Conservation (phyloP, 1,284 basidiomycete genomes). For the Abortiporus biennis region DNA sequence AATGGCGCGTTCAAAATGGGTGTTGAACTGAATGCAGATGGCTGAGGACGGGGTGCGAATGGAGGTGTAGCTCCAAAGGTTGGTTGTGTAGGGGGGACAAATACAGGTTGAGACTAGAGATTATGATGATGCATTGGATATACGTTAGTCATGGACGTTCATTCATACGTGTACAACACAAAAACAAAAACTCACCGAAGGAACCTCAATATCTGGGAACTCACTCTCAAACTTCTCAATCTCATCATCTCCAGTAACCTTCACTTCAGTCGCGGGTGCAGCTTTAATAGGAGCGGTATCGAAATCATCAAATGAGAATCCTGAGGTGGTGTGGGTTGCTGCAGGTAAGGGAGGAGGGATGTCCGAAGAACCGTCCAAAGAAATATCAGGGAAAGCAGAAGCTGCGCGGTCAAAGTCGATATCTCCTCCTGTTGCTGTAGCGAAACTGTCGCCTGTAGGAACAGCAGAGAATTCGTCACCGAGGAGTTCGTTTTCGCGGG, state of each 20-base stretch:
- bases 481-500: slow-evolving; percentile 29
- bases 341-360: slow-evolving; percentile 33
- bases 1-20: slow-evolving; percentile 67
- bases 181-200: slow-evolving; percentile 35
- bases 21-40: slow-evolving; percentile 60
- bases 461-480: slow-evolving; percentile 26
- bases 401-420: slow-evolving; percentile 76
- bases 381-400: slow-evolving; percentile 83
- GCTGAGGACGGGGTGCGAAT: slow-evolving; percentile 71
- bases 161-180: slow-evolving; percentile 4
- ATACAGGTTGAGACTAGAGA: slow-evolving; percentile 9
- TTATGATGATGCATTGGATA: neutral
- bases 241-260: slow-evolving; percentile 84
- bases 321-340: slow-evolving; percentile 22
- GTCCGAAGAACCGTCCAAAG: slow-evolving; percentile 58
- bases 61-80: slow-evolving; percentile 44
- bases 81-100: slow-evolving; percentile 22
- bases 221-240: slow-evolving; percentile 87
- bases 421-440: slow-evolving; percentile 33
- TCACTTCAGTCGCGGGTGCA: slow-evolving; percentile 47
- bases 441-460: slow-evolving; percentile 21
- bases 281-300: slow-evolving; percentile 41
- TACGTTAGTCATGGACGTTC: neutral
- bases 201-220: slow-evolving; percentile 82
- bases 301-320: slow-evolving; percentile 66